phyloP scores from a whole-genome alignment of 352 stramenopile genomes.

The Discostella stelligera region DNA sequence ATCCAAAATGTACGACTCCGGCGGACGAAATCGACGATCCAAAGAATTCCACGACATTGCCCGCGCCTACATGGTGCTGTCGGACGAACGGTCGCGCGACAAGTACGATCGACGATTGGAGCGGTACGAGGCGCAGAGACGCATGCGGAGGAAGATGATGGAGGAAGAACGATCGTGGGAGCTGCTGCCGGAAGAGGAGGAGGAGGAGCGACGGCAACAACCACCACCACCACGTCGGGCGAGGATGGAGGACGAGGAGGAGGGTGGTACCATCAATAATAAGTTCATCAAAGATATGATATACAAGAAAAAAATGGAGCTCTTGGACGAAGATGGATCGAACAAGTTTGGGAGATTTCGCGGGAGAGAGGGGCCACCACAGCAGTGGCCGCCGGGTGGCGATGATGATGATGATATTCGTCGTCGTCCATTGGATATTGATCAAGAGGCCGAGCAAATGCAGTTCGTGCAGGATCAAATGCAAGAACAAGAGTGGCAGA shows the following conservation, averaged over 20 bases:
- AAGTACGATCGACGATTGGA: conserved; percentile 24
- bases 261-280: background rate
- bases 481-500: conserved; percentile 13
- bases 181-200: too few relatives aligned
- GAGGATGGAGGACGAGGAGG: conserved; percentile 8
- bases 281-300: conserved; percentile 7
- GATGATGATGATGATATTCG: conserved; percentile 3
- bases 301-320: background rate
- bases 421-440: conserved; percentile 11
- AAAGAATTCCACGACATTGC: conserved; percentile 45
- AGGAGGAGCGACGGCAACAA: background rate
- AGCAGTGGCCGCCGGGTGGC: background rate
- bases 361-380: background rate
- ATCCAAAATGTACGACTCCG: too few relatives aligned
- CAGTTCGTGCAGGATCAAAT: conserved; percentile 17
- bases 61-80: conserved; percentile 45
- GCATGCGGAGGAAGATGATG: too few relatives aligned
- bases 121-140: background rate
- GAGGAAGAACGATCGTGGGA: conserved; percentile 8
- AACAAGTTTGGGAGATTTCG: background rate
- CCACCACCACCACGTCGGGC: background rate
- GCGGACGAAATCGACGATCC: too few relatives aligned
- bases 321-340: background rate
- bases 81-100: conserved; percentile 23
- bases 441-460: conserved; percentile 14